phyloP scores from a whole-genome alignment of 345 rosid species.

The Cardamine occulta region DNA sequence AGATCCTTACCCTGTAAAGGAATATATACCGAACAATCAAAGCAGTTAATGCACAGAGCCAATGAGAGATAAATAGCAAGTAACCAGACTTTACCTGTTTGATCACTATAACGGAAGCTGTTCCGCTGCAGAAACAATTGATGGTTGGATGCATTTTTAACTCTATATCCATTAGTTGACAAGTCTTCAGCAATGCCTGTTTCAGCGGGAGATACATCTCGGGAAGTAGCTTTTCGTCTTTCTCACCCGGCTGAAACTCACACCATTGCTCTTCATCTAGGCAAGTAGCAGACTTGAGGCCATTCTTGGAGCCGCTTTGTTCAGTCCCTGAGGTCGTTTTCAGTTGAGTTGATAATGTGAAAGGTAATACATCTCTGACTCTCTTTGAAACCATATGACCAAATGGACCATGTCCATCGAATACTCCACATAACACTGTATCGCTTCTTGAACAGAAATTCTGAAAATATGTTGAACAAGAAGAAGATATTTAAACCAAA shows the following conservation, averaged over 20 bases:
- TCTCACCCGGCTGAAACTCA: constrained; percentile 50
- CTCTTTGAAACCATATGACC: constrained; percentile 93
- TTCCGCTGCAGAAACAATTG: constrained; percentile 95
- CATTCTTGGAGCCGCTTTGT: constrained; percentile 30
- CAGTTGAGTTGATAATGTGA: constrained; percentile 64
- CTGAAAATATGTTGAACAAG: constrained; percentile 44
- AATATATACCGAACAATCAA: neutral
- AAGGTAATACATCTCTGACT: constrained; percentile 86
- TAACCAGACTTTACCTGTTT: constrained; percentile 62
- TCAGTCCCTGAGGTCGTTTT: constrained; percentile 26
- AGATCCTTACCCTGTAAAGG: constrained; percentile 74
- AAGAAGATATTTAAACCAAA: neutral
- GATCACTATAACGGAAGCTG: constrained; percentile 84
- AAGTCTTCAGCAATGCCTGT: constrained; percentile 69
- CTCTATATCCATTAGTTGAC: constrained; percentile 84
- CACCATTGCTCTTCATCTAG: constrained; percentile 61
- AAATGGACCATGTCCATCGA: constrained; percentile 96
- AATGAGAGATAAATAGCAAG: constrained; percentile 2
- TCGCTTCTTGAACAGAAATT: constrained; percentile 79
- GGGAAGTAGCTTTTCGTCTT: constrained; percentile 52
- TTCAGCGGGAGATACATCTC: constrained; percentile 66
- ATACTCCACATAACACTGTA: constrained; percentile 83
- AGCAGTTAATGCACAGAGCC: constrained; percentile 6
- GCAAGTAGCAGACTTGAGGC: constrained; percentile 41
- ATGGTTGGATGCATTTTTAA: constrained; percentile 80